Conservation (phyloP, 139 green algal genomes). For the Chlorella sp. region DNA sequence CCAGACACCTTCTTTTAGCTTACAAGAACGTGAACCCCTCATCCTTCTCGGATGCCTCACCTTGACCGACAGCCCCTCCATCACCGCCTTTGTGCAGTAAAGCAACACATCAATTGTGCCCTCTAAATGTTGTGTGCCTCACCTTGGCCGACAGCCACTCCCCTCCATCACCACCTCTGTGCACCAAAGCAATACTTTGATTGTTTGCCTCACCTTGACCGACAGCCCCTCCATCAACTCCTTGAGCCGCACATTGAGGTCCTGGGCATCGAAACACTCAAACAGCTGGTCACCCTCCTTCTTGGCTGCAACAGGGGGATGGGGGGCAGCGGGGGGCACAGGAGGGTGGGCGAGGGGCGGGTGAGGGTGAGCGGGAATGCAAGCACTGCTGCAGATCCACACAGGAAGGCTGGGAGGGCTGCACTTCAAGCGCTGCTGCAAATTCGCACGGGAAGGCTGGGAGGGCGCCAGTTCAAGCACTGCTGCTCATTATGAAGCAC, state of each 20-base stretch:
- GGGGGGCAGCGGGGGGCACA: not conserved
- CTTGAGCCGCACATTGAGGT: conserved; percentile 97
- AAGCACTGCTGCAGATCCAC: too few relatives aligned
- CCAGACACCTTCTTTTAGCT: too few relatives aligned
- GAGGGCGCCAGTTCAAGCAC: not conserved
- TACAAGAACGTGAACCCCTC: too few relatives aligned
- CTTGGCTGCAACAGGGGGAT: conserved; percentile 66
- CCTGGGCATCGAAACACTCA: conserved; percentile 89
- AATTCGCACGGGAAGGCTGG: not conserved
- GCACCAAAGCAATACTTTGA: too few relatives aligned
- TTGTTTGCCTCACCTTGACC: conserved; percentile 87
- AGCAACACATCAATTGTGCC: too few relatives aligned
- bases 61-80: too few relatives aligned
- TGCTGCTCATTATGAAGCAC: too few relatives aligned
- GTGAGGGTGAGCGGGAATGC: not conserved
- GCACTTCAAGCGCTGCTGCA: not conserved
- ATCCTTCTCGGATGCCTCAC: too few relatives aligned
- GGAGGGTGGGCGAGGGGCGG: not conserved
- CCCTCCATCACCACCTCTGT: too few relatives aligned
- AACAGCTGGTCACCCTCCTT: conserved; percentile 89
- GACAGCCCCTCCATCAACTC: conserved; percentile 94
- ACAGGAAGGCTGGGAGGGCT: not conserved
- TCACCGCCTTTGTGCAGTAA: too few relatives aligned
- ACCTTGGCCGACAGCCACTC: too few relatives aligned
- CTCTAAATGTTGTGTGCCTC: too few relatives aligned